Evolutionary conservation across 768 basidiomycete genomes (phyloP).

Genomic region (Xerocomellus dryophilus): DNA sequence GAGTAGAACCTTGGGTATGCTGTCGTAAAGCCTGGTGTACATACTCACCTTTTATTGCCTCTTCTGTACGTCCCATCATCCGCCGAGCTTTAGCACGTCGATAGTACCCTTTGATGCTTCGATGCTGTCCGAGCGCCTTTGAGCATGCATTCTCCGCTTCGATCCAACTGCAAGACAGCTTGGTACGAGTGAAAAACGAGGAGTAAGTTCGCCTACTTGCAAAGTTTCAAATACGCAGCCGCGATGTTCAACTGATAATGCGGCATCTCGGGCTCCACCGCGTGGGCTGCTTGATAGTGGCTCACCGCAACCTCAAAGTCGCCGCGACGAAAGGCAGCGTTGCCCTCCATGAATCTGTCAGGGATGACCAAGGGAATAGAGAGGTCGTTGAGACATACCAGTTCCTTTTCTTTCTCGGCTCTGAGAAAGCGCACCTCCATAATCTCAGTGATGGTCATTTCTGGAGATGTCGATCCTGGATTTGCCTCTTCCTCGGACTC

Average conservation of each 20-base stretch:
- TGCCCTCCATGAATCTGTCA: conserved; percentile 48
- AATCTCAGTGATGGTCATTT: conserved; percentile 67
- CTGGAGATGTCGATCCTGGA: conserved; percentile 25
- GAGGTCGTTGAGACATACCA: conserved; percentile 37
- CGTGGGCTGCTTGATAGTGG: conserved; percentile 57
- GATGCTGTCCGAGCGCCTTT: conserved; percentile 59
- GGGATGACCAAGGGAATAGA: background rate
- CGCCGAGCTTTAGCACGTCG: conserved; percentile 65
- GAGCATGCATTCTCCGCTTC: conserved; percentile 72
- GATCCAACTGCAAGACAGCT: conserved; percentile 51
- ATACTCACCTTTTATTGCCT: conserved; percentile 55
- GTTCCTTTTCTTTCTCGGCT: conserved; percentile 70
- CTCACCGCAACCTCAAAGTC: conserved; percentile 53
- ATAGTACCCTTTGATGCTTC: conserved; percentile 66
- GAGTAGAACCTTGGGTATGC: conserved; percentile 1
- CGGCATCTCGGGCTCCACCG: conserved; percentile 68
- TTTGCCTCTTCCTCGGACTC: conserved; percentile 53
- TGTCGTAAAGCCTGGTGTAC: too few relatives aligned
- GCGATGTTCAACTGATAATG: conserved; percentile 77
- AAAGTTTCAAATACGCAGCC: conserved; percentile 67
- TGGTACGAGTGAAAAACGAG: conserved; percentile 12
- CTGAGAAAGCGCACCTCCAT: conserved; percentile 72
- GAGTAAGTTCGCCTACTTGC: conserved; percentile 47
- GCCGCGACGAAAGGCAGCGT: conserved; percentile 62
- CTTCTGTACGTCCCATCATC: conserved; percentile 54